Evolutionary conservation across 1,284 basidiomycete species (phyloP), one percentile per base, ranked within the genome.

Genomic region (Tausonia pullulans): DNA sequence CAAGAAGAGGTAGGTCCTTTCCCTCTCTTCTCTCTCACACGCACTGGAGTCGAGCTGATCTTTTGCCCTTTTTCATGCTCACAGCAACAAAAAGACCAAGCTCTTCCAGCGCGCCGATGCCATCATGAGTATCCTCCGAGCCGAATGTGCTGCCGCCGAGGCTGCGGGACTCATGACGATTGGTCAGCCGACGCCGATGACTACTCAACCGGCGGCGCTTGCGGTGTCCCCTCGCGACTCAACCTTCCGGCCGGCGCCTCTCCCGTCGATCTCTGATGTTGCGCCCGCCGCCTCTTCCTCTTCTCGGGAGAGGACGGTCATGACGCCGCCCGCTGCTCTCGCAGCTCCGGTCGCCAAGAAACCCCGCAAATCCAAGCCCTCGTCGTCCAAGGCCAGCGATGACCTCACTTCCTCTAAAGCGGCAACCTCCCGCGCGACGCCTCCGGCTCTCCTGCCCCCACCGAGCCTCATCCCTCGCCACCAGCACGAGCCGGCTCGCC

Each of bases 1-100:
- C 66, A 69, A 75, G 73, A 67, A 75, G 73, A 68, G 70, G 71
- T 61, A 72, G 74, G 63, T 77, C 72, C 27, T 39, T 11, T 46
- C 16, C 40, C 39, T 39, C 46, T 54, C 50, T 40, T 50, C 14
- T 40, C 13, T 4, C n/a, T 57, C 16, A 7, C 5, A 5, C 27
- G 39, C 40, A 27, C 11, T 10, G 54, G 43, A 13, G 40, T 27
- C 46, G 46, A 48, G 46, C 49, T 50, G 10, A 16, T 40, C 53
- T 54, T 7, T 40, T 40, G 8, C 53, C 39, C 53, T 9, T n/a
- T 50, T 50, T 50, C 10, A 9, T 9, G 49, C 49, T 50, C n/a
- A n/a, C n/a, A n/a, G n/a, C n/a, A n/a, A n/a, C n/a, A n/a, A n/a
- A n/a, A n/a, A n/a, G n/a, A n/a, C n/a, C n/a, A n/a, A n/a, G n/a